A percentile compares a stretch with the other conserved stretches of the same genome.
These are phyloP conservation scores for Picocystis sp. DNA, from an alignment of 163 green algal genomes.

Conservation along the genomic window DNA sequence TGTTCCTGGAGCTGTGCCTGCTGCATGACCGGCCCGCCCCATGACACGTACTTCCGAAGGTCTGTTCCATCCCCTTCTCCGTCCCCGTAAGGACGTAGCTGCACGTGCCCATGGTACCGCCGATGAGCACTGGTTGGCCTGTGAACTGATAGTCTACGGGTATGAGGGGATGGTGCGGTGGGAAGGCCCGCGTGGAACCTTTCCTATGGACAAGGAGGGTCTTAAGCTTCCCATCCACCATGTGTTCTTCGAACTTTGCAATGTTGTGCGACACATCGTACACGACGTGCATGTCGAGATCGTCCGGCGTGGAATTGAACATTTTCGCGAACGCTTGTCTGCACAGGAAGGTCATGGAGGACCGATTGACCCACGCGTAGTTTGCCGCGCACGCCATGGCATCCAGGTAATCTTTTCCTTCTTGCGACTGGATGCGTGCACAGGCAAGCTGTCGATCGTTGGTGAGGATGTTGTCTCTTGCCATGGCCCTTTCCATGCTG, in stretches of 20 bases:
- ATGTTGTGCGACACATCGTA: constrained; percentile 88
- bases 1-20: constrained; percentile 52
- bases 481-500: constrained; percentile 69
- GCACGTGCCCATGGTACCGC: constrained; percentile 76
- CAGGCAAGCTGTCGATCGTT: constrained; percentile 84
- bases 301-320: constrained; percentile 54
- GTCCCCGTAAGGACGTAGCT: constrained; percentile 67
- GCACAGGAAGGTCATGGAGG: constrained; percentile 71
- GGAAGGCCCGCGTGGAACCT: constrained; percentile 72
- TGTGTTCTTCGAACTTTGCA: constrained; percentile 80
- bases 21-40: constrained; percentile 52
- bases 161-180: constrained; percentile 75
- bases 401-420: constrained; percentile 65
- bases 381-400: constrained; percentile 78
- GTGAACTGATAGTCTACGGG: constrained; percentile 75
- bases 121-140: constrained; percentile 72
- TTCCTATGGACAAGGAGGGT: constrained; percentile 76
- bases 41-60: constrained; percentile 74
- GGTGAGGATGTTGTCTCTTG: constrained; percentile 47
- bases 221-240: constrained; percentile 51
- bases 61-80: constrained; percentile 60
- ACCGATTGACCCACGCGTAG: constrained; percentile 82
- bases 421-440: constrained; percentile 49
- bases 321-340: constrained; percentile 46
- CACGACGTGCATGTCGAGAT: constrained; percentile 80